phyloP scores from a whole-genome alignment of 352 stramenopile species.

The Lagenidium sp. region DNA sequence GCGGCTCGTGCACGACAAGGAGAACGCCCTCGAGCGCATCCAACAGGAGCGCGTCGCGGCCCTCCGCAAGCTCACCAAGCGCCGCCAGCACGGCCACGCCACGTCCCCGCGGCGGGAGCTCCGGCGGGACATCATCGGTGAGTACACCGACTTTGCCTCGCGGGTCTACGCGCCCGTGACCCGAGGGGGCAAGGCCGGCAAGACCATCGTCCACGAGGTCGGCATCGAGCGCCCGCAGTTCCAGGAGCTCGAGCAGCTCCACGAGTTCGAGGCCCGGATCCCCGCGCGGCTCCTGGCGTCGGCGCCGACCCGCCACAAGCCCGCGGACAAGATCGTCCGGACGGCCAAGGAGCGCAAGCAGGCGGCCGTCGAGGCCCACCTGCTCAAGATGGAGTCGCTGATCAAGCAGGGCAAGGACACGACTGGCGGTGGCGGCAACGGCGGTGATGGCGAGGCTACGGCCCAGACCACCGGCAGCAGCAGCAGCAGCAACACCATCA shows the following conservation, averaged over 20 bases:
- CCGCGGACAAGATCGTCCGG: conserved; percentile 31
- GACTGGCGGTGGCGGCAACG: too few species aligned
- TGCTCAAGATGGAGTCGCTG: conserved; percentile 83
- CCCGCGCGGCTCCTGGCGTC: conserved; percentile 41
- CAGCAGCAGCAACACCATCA: neutral
- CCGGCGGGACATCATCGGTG: conserved; percentile 82
- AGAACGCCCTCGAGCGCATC: conserved; percentile 67
- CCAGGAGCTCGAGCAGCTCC: conserved; percentile 39
- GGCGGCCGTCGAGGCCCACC: conserved; percentile 59
- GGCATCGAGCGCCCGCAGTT: conserved; percentile 47
- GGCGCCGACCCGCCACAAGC: conserved; percentile 36
- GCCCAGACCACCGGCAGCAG: too few species aligned
- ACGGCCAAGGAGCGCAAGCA: conserved; percentile 78
- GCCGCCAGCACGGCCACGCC: conserved; percentile 46
- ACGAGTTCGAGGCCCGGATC: conserved; percentile 54
- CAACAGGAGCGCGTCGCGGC: conserved; percentile 82
- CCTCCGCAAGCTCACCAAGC: conserved; percentile 88
- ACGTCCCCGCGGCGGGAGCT: conserved; percentile 21
- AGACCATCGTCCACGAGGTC: conserved; percentile 35
- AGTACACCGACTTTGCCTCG: conserved; percentile 82
- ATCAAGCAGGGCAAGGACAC: conserved; percentile 68
- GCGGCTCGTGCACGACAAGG: conserved; percentile 59
- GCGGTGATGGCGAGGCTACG: too few species aligned
- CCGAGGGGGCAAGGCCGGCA: conserved; percentile 46
- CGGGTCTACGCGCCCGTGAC: conserved; percentile 79